Evolutionary conservation across 306 rosid genomes (phyloP), one percentile per base, ranked within the genome.

Genomic region (Ammopiptanthus mongolicus): DNA sequence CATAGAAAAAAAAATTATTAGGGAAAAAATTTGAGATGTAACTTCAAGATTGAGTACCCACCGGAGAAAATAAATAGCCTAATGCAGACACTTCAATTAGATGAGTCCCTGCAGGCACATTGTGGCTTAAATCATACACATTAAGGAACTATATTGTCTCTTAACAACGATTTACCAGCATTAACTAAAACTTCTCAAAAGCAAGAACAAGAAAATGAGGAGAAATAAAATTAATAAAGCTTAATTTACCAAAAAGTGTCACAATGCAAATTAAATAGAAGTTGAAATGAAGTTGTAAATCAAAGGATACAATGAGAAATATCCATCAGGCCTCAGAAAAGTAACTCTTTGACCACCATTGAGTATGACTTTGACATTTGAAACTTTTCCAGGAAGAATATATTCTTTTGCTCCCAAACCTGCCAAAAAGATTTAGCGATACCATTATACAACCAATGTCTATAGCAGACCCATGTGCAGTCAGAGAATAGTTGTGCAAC

Each of bases 81-180:
- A 84, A 66, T 57, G 98, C 99, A 42, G 87, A 72, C 70, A 96
- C 99, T 90, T 96, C 99, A 73, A 96, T 89, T 36, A 96, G 91
- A 87, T 96, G 99, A 80, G 98, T 96, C 80, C 98, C 99, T 5
- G 99, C 97, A 17, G 94, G 84, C 78, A 92, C 98, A 61, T 89
- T 86, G 85, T 90, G 88, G 93, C 99, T 96, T 81, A 80, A 80
- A 85, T 73, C 77, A 72, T 39, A 70, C 62, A 86, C 1, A 67
- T 92, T 87, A 90, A 90, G 91, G 90, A 84, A 72, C 62, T 19
- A 71, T 8, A 18, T 51, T 18, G 78, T 42, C 23, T 74, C 52
- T 70, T 17, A 59, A 65, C 65, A 72, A 77, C 19, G 59, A 47
- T 79, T 60, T 51, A 39, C 77, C 15, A 41, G 47, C 71, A 63